Base-by-base conservation (phyloP, 2,329 filamentous ascomycete species). In the Trichoderma aggressivum region DNA sequence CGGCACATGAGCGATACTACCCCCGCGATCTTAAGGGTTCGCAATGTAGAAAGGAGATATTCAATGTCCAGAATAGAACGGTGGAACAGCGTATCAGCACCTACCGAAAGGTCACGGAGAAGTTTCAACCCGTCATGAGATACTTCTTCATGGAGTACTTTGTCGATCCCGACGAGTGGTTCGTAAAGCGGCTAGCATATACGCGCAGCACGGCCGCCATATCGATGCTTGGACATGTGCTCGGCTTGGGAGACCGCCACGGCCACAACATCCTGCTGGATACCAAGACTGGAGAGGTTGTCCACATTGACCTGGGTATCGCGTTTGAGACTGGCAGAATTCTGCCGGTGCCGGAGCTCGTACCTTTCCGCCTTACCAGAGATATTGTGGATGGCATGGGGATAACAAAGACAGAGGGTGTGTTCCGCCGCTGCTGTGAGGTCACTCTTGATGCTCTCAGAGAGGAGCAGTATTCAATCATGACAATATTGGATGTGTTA, bases 81-180 rank as follows among this genome's bases (percentile, higher is more conserved):
- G 85, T 90, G 11, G 92, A 94, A 34, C 86, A 87, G 10, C 90
- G 96, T 18, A 84, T 97, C 61, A 87, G 88, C 74, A 89, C 89
- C 0, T 99, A 92, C 83, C 90, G 91, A 64, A 91, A 90, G 73
- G 90, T 98, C 3, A 91, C 90, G 7, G 90, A 94, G 5, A 88
- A 89, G 63, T 97, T 98, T 80, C 92, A 94, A 73, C 96, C 97
- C 0, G 96, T 98, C 5, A 92, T 99, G 90, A 90, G 92, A 70
- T 97, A 94, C 83, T 99, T 99, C 83, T 97, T 99, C 80, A 94
- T 98, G 85, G 96, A 99, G 80, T 89, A 92, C 72, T 99, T 97
- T 79, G 87, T 91, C 65, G 94, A 97, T 74, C 96, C 96, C 0
- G 95, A 99, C 78, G 94, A 97, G 75, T 99, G 96, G 96, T 99